Conservation (phyloP, 208 protist species). For the Trypanosomatidae sp. region DNA sequence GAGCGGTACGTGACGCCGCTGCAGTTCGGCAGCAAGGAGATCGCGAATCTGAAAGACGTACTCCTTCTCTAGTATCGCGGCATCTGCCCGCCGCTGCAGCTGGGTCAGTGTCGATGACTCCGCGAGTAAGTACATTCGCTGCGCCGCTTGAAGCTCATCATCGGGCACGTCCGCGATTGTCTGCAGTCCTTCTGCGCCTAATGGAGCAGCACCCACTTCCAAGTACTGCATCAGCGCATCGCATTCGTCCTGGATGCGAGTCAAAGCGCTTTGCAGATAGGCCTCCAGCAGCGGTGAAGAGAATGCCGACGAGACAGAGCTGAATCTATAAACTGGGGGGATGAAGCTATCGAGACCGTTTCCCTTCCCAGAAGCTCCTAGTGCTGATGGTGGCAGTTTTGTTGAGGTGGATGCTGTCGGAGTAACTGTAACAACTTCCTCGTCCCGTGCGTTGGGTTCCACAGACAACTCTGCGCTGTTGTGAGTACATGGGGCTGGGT, state of each 20-base stretch:
- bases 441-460: neutral
- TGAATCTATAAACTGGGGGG: neutral
- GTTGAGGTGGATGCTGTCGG: neutral
- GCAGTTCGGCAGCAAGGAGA: slow-evolving; percentile 19
- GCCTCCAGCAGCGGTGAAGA: neutral
- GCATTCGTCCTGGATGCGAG: slow-evolving; percentile 7
- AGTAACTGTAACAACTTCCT: neutral
- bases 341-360: neutral
- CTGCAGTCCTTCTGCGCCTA: slow-evolving; percentile 3
- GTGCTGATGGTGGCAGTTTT: neutral
- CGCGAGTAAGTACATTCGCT: slow-evolving; percentile 6
- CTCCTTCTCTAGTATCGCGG: slow-evolving; percentile 14
- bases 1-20: slow-evolving; percentile 4
- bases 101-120: neutral
- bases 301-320: slow-evolving; percentile 1
- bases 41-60: slow-evolving; percentile 6
- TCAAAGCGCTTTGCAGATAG: neutral
- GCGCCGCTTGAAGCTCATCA: neutral
- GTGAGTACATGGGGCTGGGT: neutral
- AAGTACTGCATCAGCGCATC: neutral
- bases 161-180: neutral
- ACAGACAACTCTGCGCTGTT: neutral
- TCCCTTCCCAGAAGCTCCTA: neutral
- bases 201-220: neutral
- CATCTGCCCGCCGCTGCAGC: slow-evolving; percentile 19